Base-by-base conservation (phyloP, 1,284 basidiomycete genomes). In the Boletus holoroseus region DNA sequence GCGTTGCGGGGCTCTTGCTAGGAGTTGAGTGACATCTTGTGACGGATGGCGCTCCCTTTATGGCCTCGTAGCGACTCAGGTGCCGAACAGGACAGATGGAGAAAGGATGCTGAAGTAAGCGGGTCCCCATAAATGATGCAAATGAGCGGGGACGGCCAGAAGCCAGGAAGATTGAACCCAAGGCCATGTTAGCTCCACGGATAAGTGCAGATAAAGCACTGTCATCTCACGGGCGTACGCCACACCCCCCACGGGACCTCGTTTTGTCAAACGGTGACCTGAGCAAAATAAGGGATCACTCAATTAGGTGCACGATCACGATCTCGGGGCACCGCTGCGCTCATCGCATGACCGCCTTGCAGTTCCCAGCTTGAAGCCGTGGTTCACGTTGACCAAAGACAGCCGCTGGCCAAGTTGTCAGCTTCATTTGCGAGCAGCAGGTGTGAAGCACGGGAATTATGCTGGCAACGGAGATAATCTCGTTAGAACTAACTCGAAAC, bases 31-130 rank as follows among this genome's bases (percentile, higher is more conserved):
- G 35, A 26, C 22, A 40, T 22, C 15, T 34, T 27, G 8, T 31
- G 34, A 12, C 24, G 35, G 15, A 6, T 5, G 8, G 12, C 6
- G n/a, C 24, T n/a, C 42, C 51, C 20, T 59, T 60, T 61, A 59
- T 62, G 27, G 35, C 11, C 5, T 5, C 5, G 30, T 31, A 43
- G 28, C 7, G 18, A 40, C 13, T 9, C 16, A 3, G 20, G 16
- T 44, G 44, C 43, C 34, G 49, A 15, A 51, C 13, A 0, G 5
- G 16, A 16, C n/a, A 15, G 20, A 7, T 16, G 24, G 12, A 16
- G 16, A 7, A 42, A 8, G 15, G 22, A 8, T 26, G 61, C 62
- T 61, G 62, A 62, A 53, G 62, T 64, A 62, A 66, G 63, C 60
- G 34, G 26, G 18, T 36, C 41, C 42, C 47, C 30, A 36, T 34